These are phyloP conservation scores for Adiantum capillusveneris DNA, from an alignment of 75 land plant species.

Conservation along the genomic window DNA sequence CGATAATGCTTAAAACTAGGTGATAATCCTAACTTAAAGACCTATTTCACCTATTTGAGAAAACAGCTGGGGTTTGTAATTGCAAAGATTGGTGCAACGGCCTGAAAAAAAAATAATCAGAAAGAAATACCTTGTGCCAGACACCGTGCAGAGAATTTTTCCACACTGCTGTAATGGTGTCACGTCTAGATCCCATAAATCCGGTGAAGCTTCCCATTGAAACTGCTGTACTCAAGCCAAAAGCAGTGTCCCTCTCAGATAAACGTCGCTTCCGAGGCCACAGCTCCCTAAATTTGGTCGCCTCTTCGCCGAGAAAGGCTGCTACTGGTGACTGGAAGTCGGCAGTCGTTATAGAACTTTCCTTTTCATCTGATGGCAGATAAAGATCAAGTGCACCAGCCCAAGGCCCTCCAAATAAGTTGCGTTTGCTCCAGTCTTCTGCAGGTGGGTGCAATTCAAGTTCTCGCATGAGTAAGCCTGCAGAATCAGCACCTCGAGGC, in stretches of 20 bases:
- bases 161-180: conserved; percentile 92
- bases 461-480: conserved; percentile 91
- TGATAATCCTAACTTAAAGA: too few species aligned
- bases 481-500: conserved; percentile 98
- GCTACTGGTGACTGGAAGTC: conserved; percentile 6
- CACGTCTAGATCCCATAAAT: conserved; percentile 92
- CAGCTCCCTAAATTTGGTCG: conserved; percentile 31
- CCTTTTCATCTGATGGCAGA: conserved; percentile 25
- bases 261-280: conserved; percentile 85
- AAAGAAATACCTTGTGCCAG: conserved; percentile 84
- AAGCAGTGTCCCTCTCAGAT: conserved; percentile 93
- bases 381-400: conserved; percentile 58
- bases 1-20: too few species aligned
- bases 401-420: conserved; percentile 93
- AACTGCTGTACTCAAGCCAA: conserved; percentile 90
- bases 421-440: conserved; percentile 94
- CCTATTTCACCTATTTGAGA: too few species aligned
- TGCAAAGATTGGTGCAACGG: too few species aligned
- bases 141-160: conserved; percentile 85
- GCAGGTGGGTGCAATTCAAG: conserved; percentile 98
- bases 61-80: too few species aligned
- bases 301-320: conserved; percentile 17
- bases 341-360: conserved; percentile 3
- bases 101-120: too few species aligned
- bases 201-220: conserved; percentile 82